Evolutionary conservation across 257 asterid genomes (phyloP).

Genomic region (Prunella vulgaris): DNA sequence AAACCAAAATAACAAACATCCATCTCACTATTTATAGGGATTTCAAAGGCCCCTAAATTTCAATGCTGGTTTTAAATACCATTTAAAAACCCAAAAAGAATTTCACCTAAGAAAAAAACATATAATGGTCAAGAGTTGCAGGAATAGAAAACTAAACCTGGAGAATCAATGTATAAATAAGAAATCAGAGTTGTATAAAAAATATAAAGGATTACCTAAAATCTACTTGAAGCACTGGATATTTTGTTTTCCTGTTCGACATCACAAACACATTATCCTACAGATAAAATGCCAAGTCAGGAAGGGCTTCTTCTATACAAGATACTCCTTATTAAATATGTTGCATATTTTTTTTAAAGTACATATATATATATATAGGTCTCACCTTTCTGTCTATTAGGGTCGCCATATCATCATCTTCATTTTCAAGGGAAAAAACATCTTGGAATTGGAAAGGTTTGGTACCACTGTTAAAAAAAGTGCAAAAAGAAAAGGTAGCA

Average conservation of each 20-base stretch:
- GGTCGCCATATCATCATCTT: slow-evolving; percentile 66
- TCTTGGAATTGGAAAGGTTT: slow-evolving; percentile 74
- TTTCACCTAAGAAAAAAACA: no score
- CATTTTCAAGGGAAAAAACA: slow-evolving; percentile 66
- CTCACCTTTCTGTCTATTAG: slow-evolving; percentile 74
- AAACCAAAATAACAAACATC: no score
- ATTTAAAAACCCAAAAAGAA: no score
- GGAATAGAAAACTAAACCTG: not conserved
- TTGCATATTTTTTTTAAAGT: not conserved
- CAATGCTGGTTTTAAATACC: no score
- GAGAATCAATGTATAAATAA: slow-evolving; percentile 7
- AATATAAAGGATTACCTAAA: not conserved
- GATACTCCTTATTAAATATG: not conserved
- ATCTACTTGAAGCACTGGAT: slow-evolving; percentile 74
- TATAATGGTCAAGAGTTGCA: not conserved
- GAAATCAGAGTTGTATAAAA: not conserved
- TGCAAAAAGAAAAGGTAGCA: slow-evolving; percentile 9
- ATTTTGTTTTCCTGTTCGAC: slow-evolving; percentile 90
- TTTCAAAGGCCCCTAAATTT: no score
- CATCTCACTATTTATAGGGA: no score
- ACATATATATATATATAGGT: not conserved
- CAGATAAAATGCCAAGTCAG: slow-evolving; percentile 21
- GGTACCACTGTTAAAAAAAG: slow-evolving; percentile 49
- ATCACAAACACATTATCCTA: slow-evolving; percentile 90
- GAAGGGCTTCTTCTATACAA: not conserved